Evolutionary conservation across 2,329 filamentous ascomycete genomes (phyloP).

Genomic region (Grosmannia penicillata): DNA sequence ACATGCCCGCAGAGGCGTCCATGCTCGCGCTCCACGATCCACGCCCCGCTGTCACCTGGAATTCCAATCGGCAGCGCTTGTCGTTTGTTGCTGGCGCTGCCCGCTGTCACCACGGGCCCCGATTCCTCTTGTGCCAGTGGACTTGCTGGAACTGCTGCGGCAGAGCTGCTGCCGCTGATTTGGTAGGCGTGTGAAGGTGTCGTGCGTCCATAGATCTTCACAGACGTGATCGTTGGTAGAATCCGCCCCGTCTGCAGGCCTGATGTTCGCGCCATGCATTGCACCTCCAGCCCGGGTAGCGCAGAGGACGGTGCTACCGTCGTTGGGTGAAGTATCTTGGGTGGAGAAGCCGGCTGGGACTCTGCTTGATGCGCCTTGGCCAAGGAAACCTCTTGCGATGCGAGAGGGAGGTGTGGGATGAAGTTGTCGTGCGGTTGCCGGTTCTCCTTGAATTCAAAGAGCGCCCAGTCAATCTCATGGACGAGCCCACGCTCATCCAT

Average conservation of each 20-base stretch:
- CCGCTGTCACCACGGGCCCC: too few relatives aligned
- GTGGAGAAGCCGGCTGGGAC: too few relatives aligned
- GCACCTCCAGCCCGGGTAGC: constrained; percentile 64
- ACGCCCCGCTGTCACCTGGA: constrained; percentile 84
- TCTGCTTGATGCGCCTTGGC: too few relatives aligned
- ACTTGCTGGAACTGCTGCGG: background rate
- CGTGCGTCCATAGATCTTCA: constrained; percentile 74
- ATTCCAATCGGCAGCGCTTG: constrained; percentile 36
- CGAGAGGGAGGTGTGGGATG: constrained; percentile 32
- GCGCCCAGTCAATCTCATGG: constrained; percentile 91
- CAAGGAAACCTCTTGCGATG: too few relatives aligned
- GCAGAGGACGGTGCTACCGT: constrained; percentile 42
- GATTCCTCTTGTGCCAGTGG: too few relatives aligned
- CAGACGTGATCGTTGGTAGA: constrained; percentile 60
- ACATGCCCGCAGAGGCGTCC: constrained; percentile 81
- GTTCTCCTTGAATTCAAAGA: constrained; percentile 64
- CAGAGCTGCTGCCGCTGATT: constrained; percentile 16
- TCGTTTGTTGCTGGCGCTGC: background rate
- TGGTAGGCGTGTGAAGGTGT: constrained; percentile 64
- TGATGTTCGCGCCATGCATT: constrained; percentile 77
- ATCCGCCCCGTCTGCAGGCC: constrained; percentile 71
- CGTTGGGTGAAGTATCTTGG: constrained; percentile 30
- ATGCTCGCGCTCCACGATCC: constrained; percentile 71
- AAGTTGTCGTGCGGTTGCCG: constrained; percentile 59
- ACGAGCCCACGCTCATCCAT: constrained; percentile 52